phyloP scores from a whole-genome alignment of 1,139 yeast species.

The Candida sp. region DNA sequence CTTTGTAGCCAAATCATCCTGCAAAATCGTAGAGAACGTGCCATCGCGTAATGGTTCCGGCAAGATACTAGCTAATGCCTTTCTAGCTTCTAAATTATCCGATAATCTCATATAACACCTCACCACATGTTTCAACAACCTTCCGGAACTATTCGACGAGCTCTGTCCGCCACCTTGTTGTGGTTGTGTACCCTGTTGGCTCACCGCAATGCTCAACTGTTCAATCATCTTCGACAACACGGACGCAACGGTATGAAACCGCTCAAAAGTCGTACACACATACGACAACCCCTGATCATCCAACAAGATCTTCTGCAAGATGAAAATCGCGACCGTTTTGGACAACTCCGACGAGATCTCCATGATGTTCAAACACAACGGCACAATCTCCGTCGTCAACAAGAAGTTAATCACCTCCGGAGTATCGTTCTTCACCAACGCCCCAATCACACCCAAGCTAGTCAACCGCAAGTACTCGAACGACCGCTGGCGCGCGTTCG shows the following conservation, averaged over 20 bases:
- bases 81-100: constrained; percentile 90
- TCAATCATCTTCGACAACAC: constrained; percentile 91
- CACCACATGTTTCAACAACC: constrained; percentile 91
- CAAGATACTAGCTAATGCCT: constrained; percentile 79
- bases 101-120: constrained; percentile 91
- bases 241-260: constrained; percentile 93
- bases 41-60: constrained; percentile 92
- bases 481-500: constrained; percentile 89
- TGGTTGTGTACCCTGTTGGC: constrained; percentile 32
- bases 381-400: constrained; percentile 93
- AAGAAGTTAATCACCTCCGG: constrained; percentile 93
- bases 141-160: constrained; percentile 59
- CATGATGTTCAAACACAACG: constrained; percentile 92
- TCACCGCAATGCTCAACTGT: constrained; percentile 50
- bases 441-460: constrained; percentile 96
- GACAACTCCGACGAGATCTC: constrained; percentile 94
- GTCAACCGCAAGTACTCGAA: constrained; percentile 94
- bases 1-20: constrained; percentile 89
- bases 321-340: constrained; percentile 95
- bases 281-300: constrained; percentile 93
- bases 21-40: constrained; percentile 79
- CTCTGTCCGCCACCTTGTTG: constrained; percentile 12
- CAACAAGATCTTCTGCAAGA: constrained; percentile 87
- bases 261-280: constrained; percentile 93
- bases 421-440: constrained; percentile 93